Evolutionary conservation across 441 rosid species (phyloP).

Genomic region (Syzygium syzygioides): DNA sequence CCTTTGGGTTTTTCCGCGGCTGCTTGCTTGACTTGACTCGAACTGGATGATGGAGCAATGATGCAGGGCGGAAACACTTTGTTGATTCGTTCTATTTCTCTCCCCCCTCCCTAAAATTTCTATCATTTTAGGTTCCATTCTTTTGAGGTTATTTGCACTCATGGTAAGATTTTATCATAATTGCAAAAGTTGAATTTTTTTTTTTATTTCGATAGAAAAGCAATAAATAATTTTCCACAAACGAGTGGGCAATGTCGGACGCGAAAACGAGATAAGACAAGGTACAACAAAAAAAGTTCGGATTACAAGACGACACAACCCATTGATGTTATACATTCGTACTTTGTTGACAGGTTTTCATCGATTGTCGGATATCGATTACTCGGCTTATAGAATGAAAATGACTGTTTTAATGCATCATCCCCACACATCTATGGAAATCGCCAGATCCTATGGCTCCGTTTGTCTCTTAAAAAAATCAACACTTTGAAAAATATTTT

Average conservation of each 20-base stretch:
- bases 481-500: background rate
- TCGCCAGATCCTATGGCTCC: background rate
- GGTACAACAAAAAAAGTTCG: background rate
- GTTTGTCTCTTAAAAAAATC: background rate
- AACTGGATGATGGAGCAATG: background rate
- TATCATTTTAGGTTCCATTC: background rate
- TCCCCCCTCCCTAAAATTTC: background rate
- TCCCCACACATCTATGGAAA: background rate
- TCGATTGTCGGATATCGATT: background rate
- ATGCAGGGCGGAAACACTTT: background rate
- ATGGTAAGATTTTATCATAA: background rate
- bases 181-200: background rate
- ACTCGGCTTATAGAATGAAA: background rate
- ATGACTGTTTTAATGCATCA: background rate
- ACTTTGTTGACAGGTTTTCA: background rate
- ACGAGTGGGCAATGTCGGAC: background rate
- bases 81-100: background rate
- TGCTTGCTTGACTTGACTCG: background rate
- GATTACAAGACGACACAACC: background rate
- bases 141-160: background rate
- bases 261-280: background rate
- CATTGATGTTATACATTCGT: background rate
- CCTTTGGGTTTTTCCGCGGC: background rate
- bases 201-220: background rate
- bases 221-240: background rate